Evolutionary conservation across 768 basidiomycete species (phyloP), one percentile per base, ranked within the genome.

Genomic region (Leccinum pellstonianum): DNA sequence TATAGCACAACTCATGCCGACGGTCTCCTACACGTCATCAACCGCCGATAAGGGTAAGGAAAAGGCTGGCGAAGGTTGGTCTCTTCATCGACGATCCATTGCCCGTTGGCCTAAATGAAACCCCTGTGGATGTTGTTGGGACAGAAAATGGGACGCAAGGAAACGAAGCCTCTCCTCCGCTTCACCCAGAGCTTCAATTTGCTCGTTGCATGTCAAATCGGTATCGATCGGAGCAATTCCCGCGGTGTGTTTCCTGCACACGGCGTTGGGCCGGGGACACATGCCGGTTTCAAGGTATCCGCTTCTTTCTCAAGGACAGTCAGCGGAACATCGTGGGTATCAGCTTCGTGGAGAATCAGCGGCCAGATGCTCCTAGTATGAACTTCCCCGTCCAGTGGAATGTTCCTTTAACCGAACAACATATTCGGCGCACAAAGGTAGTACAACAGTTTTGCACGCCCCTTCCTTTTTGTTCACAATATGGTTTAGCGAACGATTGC

Each of bases 241-340:
- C 90, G 43, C 86, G 88, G 14, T 93, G 91, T 66, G 87, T 92
- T 37, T 87, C 90, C 3, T 93, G 91, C 71, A 91, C 87, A 35
- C 86, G 91, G 46, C 86, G 91, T 23, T 92, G 91, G 90, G 90
- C 90, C 1, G 90, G 91, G 43, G 91, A 93, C 69, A 91, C 90
- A 3, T 93, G 91, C 68, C 86, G 91, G 25, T 93, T 93, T 74
- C 91, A 92, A 70, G 85, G 85, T n/a, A 88, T 93, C 63, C 84
- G 91, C 19, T 89, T 84, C 68, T 87, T 93, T 73, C 77, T 89
- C 66, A 85, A 87, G 62, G 84, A 90, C 60, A 62, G 73, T 43
- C 77, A 85, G 43, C 74, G 80, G 61, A 80, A 81, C 47, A 82
- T 90, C 51, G 79, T 84, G 49, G 87, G 85, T 21, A 82, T 90